Base-by-base conservation (phyloP, 495 filamentous ascomycete species). In the Penicillium lividum region DNA sequence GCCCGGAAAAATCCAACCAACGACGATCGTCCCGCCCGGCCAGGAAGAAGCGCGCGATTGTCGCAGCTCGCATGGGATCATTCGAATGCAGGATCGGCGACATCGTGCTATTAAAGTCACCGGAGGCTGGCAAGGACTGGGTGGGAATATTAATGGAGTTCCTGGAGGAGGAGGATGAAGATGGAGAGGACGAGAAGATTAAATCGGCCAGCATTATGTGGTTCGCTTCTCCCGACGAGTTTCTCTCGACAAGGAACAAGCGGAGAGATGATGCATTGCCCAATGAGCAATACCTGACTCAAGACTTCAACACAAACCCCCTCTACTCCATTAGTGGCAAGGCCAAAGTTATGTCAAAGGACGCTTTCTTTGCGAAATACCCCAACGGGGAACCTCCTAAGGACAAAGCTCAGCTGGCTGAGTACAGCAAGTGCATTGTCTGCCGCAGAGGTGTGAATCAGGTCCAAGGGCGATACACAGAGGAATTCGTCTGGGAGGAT, bases 221-320 rank as follows among this genome's bases (percentile, higher is more conserved):
- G 94, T 97, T 98, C 64, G 91, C 89, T 10, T 90, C 90, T 2
- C 86, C 92, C 60, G 89, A 89, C 60, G 94, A 98, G 74, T 92
- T 98, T 58, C 81, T 77, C 65, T 75, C 73, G 10, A 87, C 64
- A 85, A 86, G 86, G 65, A 83, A 87, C 64, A 95, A 92, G 78
- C 93, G 91, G 77, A 79, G 91, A 66, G 81, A 77, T 15, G 94
- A 98, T 74, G 91, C 83, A 42, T 64, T 96, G 48, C 83, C 85
- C 77, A 95, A 97, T 64, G 94, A 99, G 73, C 81, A 97, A 18
- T 99, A 98, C 66, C 84, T 98, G 43, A 95, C 93, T 0, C 81
- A 89, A 0, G 83, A 86, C 15, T 93, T 87, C 69, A 95, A 99
- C 63, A 69, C 84, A 42, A 96, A 97, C 63, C 82, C 93, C 22